A percentile compares a stretch with the other conserved stretches of the same genome.
Conservation (phyloP, 1,139 yeast species). For the Wickerhamiella infanticola region DNA sequence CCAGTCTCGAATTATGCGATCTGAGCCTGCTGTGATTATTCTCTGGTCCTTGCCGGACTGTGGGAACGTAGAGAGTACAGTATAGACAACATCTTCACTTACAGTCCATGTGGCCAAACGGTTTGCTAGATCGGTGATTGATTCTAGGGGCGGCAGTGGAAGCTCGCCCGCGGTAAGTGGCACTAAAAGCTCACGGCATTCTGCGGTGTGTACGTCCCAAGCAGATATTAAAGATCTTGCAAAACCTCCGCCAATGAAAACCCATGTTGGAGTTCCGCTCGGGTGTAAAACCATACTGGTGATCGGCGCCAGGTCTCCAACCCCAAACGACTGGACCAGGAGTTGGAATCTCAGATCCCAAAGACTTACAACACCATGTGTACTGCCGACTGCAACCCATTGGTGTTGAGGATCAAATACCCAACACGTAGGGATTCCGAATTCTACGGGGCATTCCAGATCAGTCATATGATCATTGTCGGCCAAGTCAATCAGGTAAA, state of each 20-base stretch:
- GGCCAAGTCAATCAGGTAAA: constrained; percentile 45
- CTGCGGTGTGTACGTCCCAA: constrained; percentile 60
- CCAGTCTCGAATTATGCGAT: constrained; percentile 34
- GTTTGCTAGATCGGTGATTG: constrained; percentile 6
- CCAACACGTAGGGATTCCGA: constrained; percentile 52
- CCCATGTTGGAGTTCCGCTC: constrained; percentile 24
- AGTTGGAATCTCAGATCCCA: constrained; percentile 71
- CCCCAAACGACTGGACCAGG: constrained; percentile 45
- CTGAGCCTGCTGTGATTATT: constrained; percentile 27
- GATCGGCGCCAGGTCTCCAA: constrained; percentile 36
- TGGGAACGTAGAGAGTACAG: constrained; percentile 18
- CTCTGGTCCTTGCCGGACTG: constrained; percentile 18
- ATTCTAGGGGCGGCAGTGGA: constrained; percentile 8
- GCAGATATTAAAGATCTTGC: constrained; percentile 44
- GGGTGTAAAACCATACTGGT: constrained; percentile 33
- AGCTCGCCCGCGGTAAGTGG: constrained; percentile 16
- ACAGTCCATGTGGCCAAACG: constrained; percentile 12
- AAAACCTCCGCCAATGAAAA: constrained; percentile 54
- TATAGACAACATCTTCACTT: constrained; percentile 6
- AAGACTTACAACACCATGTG: constrained; percentile 52
- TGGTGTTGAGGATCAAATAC: constrained; percentile 36
- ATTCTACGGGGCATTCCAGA: constrained; percentile 41
- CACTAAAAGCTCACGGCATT: constrained; percentile 39
- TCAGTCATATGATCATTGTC: constrained; percentile 29
- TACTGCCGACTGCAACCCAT: constrained; percentile 66